These are phyloP conservation scores for Blastocystis sp. DNA, from an alignment of 352 stramenopile species.

Conservation along the genomic window DNA sequence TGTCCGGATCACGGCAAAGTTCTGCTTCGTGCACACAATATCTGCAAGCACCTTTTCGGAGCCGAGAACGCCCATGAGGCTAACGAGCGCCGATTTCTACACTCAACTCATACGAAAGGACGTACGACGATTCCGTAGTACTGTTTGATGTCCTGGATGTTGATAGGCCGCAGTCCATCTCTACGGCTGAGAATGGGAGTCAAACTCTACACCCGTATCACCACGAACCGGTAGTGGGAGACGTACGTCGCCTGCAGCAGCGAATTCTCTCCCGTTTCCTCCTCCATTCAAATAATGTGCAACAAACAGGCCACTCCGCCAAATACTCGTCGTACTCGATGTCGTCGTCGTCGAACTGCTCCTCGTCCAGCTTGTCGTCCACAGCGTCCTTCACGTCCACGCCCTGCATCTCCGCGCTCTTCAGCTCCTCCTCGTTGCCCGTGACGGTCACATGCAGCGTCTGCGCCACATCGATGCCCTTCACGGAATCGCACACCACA, in stretches of 20 bases:
- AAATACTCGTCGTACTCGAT: slow-evolving; percentile 60
- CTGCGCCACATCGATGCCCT: slow-evolving; percentile 41
- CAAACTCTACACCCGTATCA: neutral
- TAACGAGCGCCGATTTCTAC: neutral
- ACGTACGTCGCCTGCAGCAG: neutral
- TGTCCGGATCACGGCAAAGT: neutral
- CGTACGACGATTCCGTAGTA: neutral
- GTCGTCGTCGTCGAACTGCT: slow-evolving; percentile 46
- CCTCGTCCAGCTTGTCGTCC: slow-evolving; percentile 37
- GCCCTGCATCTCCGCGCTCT: neutral
- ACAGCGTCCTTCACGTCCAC: neutral
- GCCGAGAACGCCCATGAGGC: neutral
- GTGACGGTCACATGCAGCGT: slow-evolving; percentile 16
- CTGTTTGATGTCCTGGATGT: neutral
- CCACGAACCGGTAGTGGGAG: neutral
- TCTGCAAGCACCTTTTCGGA: neutral
- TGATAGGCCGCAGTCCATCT: neutral
- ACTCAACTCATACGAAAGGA: neutral
- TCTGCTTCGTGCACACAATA: neutral
- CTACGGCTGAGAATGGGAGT: neutral
- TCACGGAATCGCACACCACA: slow-evolving; percentile 60
- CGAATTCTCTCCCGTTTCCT: neutral
- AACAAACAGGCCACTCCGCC: neutral
- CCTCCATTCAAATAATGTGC: neutral
- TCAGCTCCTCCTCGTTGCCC: slow-evolving; percentile 38